These are phyloP conservation scores for Leptographium galeiforme DNA, from an alignment of 2,329 filamentous ascomycete genomes.

Conservation along the genomic window DNA sequence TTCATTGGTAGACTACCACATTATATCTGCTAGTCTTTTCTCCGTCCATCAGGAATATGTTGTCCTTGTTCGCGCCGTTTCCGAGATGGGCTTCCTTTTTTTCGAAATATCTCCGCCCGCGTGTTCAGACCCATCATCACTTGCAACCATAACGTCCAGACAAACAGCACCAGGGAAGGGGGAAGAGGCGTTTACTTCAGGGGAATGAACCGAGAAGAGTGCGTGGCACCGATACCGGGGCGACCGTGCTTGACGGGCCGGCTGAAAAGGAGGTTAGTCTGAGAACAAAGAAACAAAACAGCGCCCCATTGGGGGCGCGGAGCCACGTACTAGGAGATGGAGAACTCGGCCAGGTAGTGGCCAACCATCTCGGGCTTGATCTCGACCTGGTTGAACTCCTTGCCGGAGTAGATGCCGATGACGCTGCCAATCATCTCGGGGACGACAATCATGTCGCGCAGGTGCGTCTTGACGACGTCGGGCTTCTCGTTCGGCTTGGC, in stretches of 20 bases:
- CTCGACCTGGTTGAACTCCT: conserved; percentile 99
- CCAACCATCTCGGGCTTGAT: conserved; percentile 99
- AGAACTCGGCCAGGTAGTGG: conserved; percentile 98
- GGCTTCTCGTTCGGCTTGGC: conserved; percentile 99
- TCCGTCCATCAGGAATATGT: not conserved
- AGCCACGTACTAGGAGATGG: conserved; percentile 88
- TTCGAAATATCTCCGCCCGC: not conserved
- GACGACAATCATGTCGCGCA: conserved; percentile 99
- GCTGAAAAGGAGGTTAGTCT: conserved; percentile 35
- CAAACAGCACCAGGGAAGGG: conserved; percentile 1
- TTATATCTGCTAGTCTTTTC: not conserved
- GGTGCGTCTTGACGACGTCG: conserved; percentile 97
- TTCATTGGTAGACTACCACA: not conserved
- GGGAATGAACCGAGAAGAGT: conserved; percentile 99
- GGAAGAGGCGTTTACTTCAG: conserved; percentile 64
- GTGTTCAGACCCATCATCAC: conserved; percentile 1
- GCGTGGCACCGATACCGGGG: conserved; percentile 99
- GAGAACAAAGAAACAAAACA: not conserved
- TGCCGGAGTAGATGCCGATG: conserved; percentile 98
- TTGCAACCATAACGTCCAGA: conserved; percentile 1
- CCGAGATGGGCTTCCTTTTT: conserved; percentile 1
- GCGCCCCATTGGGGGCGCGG: too few relatives aligned
- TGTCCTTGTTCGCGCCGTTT: conserved; percentile 4
- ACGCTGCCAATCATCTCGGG: conserved; percentile 99
- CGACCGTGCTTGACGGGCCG: conserved; percentile 99